A percentile compares a stretch with the other conserved stretches of the same genome.
phyloP scores from a whole-genome alignment of 75 land plant species.

The Cunninghamia lanceolata region DNA sequence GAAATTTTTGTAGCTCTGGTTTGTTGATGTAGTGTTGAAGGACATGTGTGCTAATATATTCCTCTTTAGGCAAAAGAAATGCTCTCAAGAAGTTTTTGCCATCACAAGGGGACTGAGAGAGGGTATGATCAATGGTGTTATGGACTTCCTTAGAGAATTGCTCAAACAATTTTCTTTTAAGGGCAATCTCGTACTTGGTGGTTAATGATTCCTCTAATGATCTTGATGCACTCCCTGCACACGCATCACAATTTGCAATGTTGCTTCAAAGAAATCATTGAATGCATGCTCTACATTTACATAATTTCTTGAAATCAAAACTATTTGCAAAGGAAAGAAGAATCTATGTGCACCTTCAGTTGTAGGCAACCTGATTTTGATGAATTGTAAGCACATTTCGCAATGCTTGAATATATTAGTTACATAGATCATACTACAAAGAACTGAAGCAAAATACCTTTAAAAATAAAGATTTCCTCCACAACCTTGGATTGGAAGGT shows the following conservation, averaged over 20 bases:
- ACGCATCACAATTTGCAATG: too few species aligned
- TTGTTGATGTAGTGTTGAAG: not conserved
- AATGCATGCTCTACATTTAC: too few species aligned
- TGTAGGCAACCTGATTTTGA: not conserved
- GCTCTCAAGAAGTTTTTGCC: slow-evolving; percentile 31
- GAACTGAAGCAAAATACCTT: too few species aligned
- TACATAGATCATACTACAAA: too few species aligned
- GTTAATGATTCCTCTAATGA: slow-evolving; percentile 9
- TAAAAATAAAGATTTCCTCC: too few species aligned
- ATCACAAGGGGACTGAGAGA: slow-evolving; percentile 21
- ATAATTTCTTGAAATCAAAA: too few species aligned
- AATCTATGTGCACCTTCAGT: not conserved
- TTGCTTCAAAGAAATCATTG: too few species aligned
- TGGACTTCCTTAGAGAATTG: slow-evolving; percentile 44
- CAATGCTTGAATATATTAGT: too few species aligned
- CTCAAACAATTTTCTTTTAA: slow-evolving; percentile 43
- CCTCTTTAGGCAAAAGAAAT: slow-evolving; percentile 37
- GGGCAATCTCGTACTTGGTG: slow-evolving; percentile 41
- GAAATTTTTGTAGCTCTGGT: not conserved
- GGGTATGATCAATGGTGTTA: slow-evolving; percentile 20
- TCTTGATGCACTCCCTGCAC: not conserved
- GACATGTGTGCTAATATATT: slow-evolving; percentile 19
- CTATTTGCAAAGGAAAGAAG: too few species aligned
- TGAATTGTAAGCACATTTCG: not conserved
- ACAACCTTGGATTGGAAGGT: too few species aligned